Conservation (phyloP, 768 basidiomycete genomes). For the Porpolomopsis calyptriformis region DNA sequence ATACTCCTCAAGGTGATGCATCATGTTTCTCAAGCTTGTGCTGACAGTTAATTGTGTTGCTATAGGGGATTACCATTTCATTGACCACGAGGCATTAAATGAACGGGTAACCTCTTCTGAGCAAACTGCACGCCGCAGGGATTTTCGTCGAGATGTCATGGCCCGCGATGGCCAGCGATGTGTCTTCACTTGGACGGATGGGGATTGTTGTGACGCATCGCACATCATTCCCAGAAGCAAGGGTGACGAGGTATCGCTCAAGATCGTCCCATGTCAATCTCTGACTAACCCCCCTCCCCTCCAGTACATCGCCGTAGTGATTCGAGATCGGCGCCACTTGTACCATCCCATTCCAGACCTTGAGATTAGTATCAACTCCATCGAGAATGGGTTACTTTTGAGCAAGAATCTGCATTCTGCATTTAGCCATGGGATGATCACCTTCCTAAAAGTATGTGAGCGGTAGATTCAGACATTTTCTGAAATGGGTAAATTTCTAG, state of each 20-base stretch:
- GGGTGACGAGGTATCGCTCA: slow-evolving; percentile 9
- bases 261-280: slow-evolving; percentile 5
- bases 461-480: too few species aligned
- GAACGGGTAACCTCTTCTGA: slow-evolving; percentile 4
- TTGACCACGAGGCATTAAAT: slow-evolving; percentile 9
- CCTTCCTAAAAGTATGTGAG: too few species aligned
- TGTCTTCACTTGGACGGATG: background rate
- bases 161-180: slow-evolving; percentile 6
- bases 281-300: background rate
- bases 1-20: slow-evolving; percentile 11
- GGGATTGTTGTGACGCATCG: slow-evolving; percentile 1
- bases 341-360: too few species aligned
- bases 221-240: slow-evolving; percentile 9
- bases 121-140: slow-evolving; percentile 5
- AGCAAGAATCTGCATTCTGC: too few species aligned
- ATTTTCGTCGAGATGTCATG: background rate
- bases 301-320: background rate
- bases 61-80: slow-evolving; percentile 9
- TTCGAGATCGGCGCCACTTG: slow-evolving; percentile 1
- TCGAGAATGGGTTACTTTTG: too few species aligned
- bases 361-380: too few species aligned
- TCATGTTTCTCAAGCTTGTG: background rate
- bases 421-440: too few species aligned
- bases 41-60: background rate
- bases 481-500: slow-evolving; percentile 3